Evolutionary conservation across 2,329 filamentous ascomycete species (phyloP).

Genomic region (Tothia fuscella): DNA sequence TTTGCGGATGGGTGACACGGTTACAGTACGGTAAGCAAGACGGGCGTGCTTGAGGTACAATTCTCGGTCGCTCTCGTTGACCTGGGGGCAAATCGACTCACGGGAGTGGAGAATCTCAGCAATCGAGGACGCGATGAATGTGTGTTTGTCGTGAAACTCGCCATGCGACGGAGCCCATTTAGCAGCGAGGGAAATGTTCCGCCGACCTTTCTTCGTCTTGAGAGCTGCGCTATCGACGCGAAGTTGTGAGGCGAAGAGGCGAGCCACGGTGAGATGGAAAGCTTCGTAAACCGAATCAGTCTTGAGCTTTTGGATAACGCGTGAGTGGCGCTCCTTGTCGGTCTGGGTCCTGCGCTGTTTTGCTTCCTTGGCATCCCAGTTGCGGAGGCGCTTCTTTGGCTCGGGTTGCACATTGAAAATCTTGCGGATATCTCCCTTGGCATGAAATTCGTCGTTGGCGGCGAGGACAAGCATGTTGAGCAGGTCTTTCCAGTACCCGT

Average conservation of each 20-base stretch:
- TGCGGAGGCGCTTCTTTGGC: constrained; percentile 6
- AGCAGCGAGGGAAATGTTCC: constrained; percentile 41
- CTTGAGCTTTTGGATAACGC: constrained; percentile 29
- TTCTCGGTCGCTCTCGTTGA: constrained; percentile 27
- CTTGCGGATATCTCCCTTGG: constrained; percentile 27
- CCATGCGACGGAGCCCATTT: constrained; percentile 49
- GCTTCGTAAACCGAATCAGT: constrained; percentile 36
- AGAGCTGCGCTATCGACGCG: constrained; percentile 34
- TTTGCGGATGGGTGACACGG: constrained; percentile 40
- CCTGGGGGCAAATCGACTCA: constrained; percentile 18
- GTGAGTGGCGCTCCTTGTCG: constrained; percentile 30
- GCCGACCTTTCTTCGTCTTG: constrained; percentile 26
- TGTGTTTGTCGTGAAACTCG: constrained; percentile 46
- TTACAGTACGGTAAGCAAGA: constrained; percentile 39
- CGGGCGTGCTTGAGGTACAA: constrained; percentile 43
- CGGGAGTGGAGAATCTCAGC: constrained; percentile 42
- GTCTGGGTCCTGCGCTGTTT: constrained; percentile 20
- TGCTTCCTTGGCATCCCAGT: constrained; percentile 17
- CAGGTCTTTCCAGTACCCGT: constrained; percentile 53
- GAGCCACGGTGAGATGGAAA: constrained; percentile 41
- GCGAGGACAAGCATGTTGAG: constrained; percentile 45
- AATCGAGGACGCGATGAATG: constrained; percentile 44
- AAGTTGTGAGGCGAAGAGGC: constrained; percentile 46
- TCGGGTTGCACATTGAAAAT: constrained; percentile 13
- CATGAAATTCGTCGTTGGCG: constrained; percentile 35